Evolutionary conservation across 371 early-diverging fungal species (phyloP).

Genomic region (Mortierella sp.): DNA sequence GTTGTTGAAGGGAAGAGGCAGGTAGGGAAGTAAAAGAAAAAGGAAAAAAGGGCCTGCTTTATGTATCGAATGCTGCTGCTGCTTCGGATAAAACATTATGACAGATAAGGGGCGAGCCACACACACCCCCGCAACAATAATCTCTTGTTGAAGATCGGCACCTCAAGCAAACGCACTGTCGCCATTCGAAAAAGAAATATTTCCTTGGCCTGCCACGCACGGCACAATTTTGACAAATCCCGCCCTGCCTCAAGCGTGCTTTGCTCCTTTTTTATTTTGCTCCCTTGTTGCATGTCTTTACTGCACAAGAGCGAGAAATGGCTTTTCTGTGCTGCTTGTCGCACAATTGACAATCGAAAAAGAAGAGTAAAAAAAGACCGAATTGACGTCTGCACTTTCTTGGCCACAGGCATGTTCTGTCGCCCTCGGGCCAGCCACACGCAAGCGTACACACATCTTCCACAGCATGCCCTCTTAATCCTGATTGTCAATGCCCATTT

Average conservation of each 20-base stretch:
- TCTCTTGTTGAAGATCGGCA: background rate
- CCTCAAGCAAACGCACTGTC: background rate
- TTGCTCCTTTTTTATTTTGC: background rate
- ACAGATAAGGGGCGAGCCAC: background rate
- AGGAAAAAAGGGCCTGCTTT: background rate
- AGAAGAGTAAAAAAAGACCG: too few species aligned
- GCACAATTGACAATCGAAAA: too few species aligned
- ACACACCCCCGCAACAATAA: background rate
- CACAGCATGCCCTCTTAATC: background rate
- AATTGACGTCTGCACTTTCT: too few species aligned
- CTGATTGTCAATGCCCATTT: background rate
- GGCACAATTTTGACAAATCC: constrained; percentile 42
- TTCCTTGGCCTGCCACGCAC: background rate
- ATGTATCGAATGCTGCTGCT: background rate
- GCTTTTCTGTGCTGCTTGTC: too few species aligned
- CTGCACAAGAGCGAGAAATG: background rate
- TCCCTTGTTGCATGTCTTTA: too few species aligned
- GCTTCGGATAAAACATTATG: constrained; percentile 19
- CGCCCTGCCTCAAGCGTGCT: background rate
- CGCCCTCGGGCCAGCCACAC: too few species aligned
- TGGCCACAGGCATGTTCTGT: too few species aligned
- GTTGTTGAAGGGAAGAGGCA: background rate
- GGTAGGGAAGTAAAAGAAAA: background rate
- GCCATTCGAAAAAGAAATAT: background rate
- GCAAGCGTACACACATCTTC: background rate